phyloP scores from a whole-genome alignment of 495 filamentous ascomycete species.

The Neurospora sp. region DNA sequence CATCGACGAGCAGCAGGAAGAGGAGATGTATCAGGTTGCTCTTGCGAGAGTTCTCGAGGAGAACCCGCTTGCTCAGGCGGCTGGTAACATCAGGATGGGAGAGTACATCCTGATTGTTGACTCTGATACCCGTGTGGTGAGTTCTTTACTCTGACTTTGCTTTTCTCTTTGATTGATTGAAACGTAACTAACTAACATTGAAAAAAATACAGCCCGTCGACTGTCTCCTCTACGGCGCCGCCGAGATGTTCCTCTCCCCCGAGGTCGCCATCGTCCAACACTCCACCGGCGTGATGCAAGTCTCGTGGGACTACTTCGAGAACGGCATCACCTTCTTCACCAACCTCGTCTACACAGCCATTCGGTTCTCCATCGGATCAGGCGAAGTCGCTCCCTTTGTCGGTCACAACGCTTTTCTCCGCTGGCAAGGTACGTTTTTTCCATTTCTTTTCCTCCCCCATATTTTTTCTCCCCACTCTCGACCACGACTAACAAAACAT shows the following conservation, averaged over 20 bases:
- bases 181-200: background rate
- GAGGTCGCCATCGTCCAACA: conserved; percentile 47
- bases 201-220: conserved; percentile 32
- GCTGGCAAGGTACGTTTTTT: conserved; percentile 38
- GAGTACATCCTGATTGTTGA: conserved; percentile 67
- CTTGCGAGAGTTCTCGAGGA: conserved; percentile 55
- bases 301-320: conserved; percentile 60
- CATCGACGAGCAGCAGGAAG: conserved; percentile 56
- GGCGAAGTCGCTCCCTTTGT: conserved; percentile 67
- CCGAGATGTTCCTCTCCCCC: conserved; percentile 63
- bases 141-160: background rate
- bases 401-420: conserved; percentile 63
- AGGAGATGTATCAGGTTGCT: conserved; percentile 49
- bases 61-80: conserved; percentile 57
- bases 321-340: conserved; percentile 71
- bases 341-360: conserved; percentile 63
- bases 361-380: conserved; percentile 60
- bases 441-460: background rate
- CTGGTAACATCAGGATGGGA: conserved; percentile 62
- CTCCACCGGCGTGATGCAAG: conserved; percentile 46
- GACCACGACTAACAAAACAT: background rate
- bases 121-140: conserved; percentile 57
- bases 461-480: background rate
- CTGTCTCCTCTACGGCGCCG: conserved; percentile 59
- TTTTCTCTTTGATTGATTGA: background rate